Conservation (phyloP, 495 filamentous ascomycete genomes). For the Aspergillus sparsus region DNA sequence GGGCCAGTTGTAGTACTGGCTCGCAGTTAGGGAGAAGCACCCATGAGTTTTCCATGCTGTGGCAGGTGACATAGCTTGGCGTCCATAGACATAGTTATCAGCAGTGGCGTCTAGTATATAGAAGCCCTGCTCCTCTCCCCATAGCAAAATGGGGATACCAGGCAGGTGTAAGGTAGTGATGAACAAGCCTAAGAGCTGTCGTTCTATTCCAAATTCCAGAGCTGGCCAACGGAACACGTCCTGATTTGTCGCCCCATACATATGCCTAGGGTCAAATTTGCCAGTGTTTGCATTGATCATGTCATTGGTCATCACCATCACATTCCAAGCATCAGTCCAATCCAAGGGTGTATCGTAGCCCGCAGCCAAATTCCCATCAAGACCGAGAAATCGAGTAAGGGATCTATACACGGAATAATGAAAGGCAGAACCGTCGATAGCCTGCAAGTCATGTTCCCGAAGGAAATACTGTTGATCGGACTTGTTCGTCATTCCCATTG, state of each 20-base stretch:
- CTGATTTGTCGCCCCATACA: slow-evolving; percentile 71
- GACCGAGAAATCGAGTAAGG: slow-evolving; percentile 64
- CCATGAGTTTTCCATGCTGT: slow-evolving; percentile 71
- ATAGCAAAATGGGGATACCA: slow-evolving; percentile 64
- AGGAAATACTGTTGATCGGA: slow-evolving; percentile 54
- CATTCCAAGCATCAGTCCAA: slow-evolving; percentile 63
- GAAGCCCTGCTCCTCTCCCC: slow-evolving; percentile 72
- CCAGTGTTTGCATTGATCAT: slow-evolving; percentile 65
- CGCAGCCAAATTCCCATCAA: slow-evolving; percentile 63
- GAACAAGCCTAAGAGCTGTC: slow-evolving; percentile 62
- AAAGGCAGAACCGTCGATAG: slow-evolving; percentile 67
- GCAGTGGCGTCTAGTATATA: slow-evolving; percentile 69
- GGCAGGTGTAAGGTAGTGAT: slow-evolving; percentile 67
- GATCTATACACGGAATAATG: slow-evolving; percentile 72
- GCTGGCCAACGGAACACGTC: slow-evolving; percentile 77
- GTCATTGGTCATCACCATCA: slow-evolving; percentile 65
- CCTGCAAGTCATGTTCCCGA: slow-evolving; percentile 56
- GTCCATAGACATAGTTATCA: slow-evolving; percentile 69
- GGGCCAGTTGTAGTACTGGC: slow-evolving; percentile 61
- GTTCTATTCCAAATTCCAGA: slow-evolving; percentile 61
- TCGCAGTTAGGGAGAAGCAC: slow-evolving; percentile 59
- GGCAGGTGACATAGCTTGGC: slow-evolving; percentile 65
- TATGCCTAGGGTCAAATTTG: slow-evolving; percentile 68
- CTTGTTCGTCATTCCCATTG: slow-evolving; percentile 47
- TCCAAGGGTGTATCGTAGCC: slow-evolving; percentile 61